Evolutionary conservation across 352 stramenopile species (phyloP).

Genomic region (Phytophthora colocasiae): DNA sequence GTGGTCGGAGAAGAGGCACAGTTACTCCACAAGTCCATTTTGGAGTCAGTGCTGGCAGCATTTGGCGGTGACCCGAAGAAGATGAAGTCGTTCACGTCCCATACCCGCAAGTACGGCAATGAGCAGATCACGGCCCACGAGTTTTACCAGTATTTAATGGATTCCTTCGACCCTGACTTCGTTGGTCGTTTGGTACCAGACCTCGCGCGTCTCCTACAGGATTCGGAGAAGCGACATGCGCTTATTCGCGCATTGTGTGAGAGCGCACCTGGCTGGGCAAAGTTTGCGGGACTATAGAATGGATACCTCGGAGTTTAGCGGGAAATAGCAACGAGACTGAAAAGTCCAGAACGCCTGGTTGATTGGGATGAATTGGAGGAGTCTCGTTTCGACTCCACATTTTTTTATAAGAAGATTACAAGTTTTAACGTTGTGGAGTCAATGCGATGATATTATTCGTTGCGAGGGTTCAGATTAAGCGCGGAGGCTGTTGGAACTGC

Average conservation of each 20-base stretch:
- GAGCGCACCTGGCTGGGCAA: conserved; percentile 82
- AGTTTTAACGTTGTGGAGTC: conserved; percentile 28
- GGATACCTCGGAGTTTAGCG: background rate
- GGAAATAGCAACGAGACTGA: conserved; percentile 1
- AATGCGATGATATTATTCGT: conserved; percentile 7
- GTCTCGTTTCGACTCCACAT: conserved; percentile 23
- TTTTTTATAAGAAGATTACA: conserved; percentile 35
- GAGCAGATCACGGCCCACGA: conserved; percentile 88
- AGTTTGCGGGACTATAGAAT: conserved; percentile 81
- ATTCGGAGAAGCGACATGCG: conserved; percentile 85
- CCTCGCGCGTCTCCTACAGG: conserved; percentile 82
- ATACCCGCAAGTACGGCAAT: conserved; percentile 85
- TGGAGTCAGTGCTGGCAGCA: conserved; percentile 76
- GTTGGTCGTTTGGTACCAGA: conserved; percentile 86
- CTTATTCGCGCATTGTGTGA: conserved; percentile 87
- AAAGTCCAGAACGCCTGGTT: conserved; percentile 1
- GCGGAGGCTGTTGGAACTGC: conserved; percentile 46
- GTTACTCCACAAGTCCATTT: conserved; percentile 84
- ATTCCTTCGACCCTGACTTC: conserved; percentile 89
- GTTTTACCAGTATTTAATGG: conserved; percentile 92
- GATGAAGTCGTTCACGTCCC: conserved; percentile 88
- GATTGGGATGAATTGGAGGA: conserved; percentile 21
- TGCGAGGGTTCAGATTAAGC: conserved; percentile 27
- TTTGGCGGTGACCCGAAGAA: conserved; percentile 82
- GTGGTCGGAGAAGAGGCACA: conserved; percentile 85